These are phyloP conservation scores for Puccinia triticina DNA, from an alignment of 1,284 basidiomycete species.

Conservation along the genomic window DNA sequence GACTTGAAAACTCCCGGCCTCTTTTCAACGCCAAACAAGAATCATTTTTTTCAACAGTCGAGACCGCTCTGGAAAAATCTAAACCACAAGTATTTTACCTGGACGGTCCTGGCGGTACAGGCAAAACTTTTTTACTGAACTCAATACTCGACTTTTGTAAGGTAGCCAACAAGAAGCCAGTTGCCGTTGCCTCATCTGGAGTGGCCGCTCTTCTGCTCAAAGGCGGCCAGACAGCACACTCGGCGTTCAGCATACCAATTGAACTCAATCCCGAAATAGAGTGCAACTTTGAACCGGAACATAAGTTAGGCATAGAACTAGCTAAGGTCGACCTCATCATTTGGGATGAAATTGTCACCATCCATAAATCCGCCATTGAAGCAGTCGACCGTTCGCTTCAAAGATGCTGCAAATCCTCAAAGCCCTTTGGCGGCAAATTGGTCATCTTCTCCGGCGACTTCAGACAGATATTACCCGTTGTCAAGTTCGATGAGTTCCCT, in stretches of 20 bases:
- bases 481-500: background rate
- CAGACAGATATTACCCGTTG: too few relatives aligned
- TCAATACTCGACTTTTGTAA: slow-evolving; percentile 60
- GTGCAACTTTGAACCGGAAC: too few relatives aligned
- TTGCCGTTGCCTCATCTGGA: slow-evolving; percentile 60
- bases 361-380: too few relatives aligned
- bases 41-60: slow-evolving; percentile 37
- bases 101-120: slow-evolving; percentile 64
- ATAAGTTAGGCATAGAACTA: too few relatives aligned
- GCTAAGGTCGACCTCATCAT: background rate
- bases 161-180: slow-evolving; percentile 58
- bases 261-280: background rate
- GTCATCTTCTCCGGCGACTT: slow-evolving; percentile 1
- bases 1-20: too few relatives aligned
- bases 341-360: too few relatives aligned
- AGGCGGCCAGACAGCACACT: too few relatives aligned
- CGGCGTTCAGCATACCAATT: slow-evolving; percentile 63
- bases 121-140: too few relatives aligned
- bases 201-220: slow-evolving; percentile 61
- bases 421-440: background rate
- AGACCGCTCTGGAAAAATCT: slow-evolving; percentile 63
- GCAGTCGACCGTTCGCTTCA: too few relatives aligned
- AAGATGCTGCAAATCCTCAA: background rate
- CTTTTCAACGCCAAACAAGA: background rate
- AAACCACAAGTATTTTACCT: background rate